phyloP scores from a whole-genome alignment of 2,329 filamentous ascomycete genomes.

The Penicillium aurantiogriseum region DNA sequence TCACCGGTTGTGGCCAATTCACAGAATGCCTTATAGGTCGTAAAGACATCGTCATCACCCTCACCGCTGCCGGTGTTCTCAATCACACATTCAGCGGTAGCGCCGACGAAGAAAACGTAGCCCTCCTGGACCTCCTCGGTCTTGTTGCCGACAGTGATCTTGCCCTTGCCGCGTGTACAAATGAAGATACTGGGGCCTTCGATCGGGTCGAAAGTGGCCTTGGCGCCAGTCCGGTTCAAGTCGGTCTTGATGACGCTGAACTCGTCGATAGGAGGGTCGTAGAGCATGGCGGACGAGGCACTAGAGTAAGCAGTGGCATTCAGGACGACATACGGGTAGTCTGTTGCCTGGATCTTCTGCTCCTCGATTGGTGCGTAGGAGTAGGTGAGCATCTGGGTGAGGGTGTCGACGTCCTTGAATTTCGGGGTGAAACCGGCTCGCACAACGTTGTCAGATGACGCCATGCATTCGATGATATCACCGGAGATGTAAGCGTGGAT shows the following conservation, averaged over 20 bases:
- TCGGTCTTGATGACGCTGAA: slow-evolving; percentile 85
- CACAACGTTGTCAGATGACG: slow-evolving; percentile 96
- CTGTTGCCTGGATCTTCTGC: slow-evolving; percentile 84
- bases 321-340: slow-evolving; percentile 82
- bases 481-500: slow-evolving; percentile 80
- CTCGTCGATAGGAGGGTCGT: slow-evolving; percentile 95
- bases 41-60: slow-evolving; percentile 66
- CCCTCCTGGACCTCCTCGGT: slow-evolving; percentile 70
- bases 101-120: slow-evolving; percentile 80
- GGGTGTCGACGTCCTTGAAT: slow-evolving; percentile 90
- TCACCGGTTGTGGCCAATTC: slow-evolving; percentile 63
- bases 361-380: slow-evolving; percentile 89
- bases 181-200: slow-evolving; percentile 90
- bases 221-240: slow-evolving; percentile 67
- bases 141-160: slow-evolving; percentile 80
- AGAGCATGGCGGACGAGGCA: slow-evolving; percentile 69
- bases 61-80: slow-evolving; percentile 60
- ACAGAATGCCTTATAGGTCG: slow-evolving; percentile 91
- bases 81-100: slow-evolving; percentile 77
- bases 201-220: slow-evolving; percentile 83
- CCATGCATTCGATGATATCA: slow-evolving; percentile 99
- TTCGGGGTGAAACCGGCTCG: slow-evolving; percentile 97
- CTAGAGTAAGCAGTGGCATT: slow-evolving; percentile 81
- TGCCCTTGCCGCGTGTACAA: slow-evolving; percentile 79
- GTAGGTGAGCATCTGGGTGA: slow-evolving; percentile 92